Percentiles rank a stretch among this genome's conserved stretches.
Conservation (phyloP, 495 filamentous ascomycete genomes). For the Poronia punctata region DNA sequence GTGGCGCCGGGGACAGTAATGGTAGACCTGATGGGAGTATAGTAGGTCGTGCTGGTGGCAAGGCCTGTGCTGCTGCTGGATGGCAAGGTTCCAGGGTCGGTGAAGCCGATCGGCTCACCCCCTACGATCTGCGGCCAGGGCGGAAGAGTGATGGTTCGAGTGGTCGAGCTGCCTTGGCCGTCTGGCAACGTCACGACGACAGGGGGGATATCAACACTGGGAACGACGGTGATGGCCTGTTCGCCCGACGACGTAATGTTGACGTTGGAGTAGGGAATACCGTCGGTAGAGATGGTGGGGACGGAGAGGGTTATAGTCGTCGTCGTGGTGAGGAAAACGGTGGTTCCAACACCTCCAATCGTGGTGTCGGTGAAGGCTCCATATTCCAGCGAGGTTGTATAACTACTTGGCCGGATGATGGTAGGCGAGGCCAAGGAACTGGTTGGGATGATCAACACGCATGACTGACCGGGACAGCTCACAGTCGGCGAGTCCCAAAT, state of each 20-base stretch:
- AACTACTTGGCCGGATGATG: slow-evolving; percentile 4
- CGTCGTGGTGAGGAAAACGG: slow-evolving; percentile 7
- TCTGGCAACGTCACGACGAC: slow-evolving; percentile 3
- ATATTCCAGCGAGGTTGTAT: slow-evolving; percentile 18
- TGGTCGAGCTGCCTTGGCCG: slow-evolving; percentile 3
- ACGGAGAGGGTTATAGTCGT: slow-evolving; percentile 13
- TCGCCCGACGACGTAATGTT: background rate
- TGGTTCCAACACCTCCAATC: background rate
- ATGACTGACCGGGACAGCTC: slow-evolving; percentile 4
- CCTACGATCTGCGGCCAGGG: slow-evolving; percentile 12
- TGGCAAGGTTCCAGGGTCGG: background rate
- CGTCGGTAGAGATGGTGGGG: slow-evolving; percentile 2
- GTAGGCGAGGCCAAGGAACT: slow-evolving; percentile 4
- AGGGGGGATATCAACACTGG: slow-evolving; percentile 16
- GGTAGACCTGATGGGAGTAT: background rate
- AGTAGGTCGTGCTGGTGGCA: background rate
- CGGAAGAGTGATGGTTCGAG: slow-evolving; percentile 11
- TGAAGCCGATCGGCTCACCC: slow-evolving; percentile 1
- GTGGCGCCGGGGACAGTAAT: background rate
- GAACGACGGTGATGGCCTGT: background rate
- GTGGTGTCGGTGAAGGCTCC: slow-evolving; percentile 5
- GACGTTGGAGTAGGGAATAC: slow-evolving; percentile 10
- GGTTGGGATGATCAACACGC: slow-evolving; percentile 15
- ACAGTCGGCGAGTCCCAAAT: slow-evolving; percentile 9
- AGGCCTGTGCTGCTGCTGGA: background rate